phyloP scores from a whole-genome alignment of 2,329 filamentous ascomycete genomes.

The Fusarium succisae region DNA sequence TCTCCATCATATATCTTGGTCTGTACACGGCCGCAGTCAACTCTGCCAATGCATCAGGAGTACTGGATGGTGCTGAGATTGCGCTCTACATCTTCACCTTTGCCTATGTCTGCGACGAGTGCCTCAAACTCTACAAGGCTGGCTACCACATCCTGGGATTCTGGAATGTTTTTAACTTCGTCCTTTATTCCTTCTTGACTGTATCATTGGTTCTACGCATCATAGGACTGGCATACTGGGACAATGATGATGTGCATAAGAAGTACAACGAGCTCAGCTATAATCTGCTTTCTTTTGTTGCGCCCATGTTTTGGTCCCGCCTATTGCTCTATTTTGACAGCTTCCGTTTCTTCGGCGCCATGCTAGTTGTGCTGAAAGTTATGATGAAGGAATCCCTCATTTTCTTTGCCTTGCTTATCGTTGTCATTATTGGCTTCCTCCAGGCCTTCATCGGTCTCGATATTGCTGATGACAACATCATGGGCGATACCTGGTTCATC shows the following conservation, averaged over 20 bases:
- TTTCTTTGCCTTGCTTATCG: constrained; percentile 89
- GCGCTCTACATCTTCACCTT: constrained; percentile 91
- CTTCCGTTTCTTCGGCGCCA: constrained; percentile 95
- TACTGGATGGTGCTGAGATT: constrained; percentile 84
- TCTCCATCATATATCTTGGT: constrained; percentile 83
- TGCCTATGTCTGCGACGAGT: constrained; percentile 89
- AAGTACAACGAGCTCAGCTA: constrained; percentile 85
- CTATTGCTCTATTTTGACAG: constrained; percentile 92
- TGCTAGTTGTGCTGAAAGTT: constrained; percentile 95
- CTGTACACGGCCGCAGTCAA: constrained; percentile 94
- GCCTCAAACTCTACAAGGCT: constrained; percentile 91
- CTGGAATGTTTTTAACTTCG: constrained; percentile 94
- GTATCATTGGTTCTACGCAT: constrained; percentile 83
- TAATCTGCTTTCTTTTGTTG: constrained; percentile 91
- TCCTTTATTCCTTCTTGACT: constrained; percentile 81
- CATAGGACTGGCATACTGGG: constrained; percentile 74
- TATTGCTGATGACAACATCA: constrained; percentile 76
- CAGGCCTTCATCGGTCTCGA: constrained; percentile 96
- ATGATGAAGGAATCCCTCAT: constrained; percentile 96
- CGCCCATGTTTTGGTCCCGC: constrained; percentile 97
- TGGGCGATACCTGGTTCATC: constrained; percentile 77
- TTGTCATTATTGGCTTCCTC: constrained; percentile 87
- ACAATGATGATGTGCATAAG: constrained; percentile 56
- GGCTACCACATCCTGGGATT: constrained; percentile 92
- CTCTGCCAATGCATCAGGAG: constrained; percentile 85